Base-by-base conservation (phyloP, 2,329 filamentous ascomycete species). In the Penicillium sp. region DNA sequence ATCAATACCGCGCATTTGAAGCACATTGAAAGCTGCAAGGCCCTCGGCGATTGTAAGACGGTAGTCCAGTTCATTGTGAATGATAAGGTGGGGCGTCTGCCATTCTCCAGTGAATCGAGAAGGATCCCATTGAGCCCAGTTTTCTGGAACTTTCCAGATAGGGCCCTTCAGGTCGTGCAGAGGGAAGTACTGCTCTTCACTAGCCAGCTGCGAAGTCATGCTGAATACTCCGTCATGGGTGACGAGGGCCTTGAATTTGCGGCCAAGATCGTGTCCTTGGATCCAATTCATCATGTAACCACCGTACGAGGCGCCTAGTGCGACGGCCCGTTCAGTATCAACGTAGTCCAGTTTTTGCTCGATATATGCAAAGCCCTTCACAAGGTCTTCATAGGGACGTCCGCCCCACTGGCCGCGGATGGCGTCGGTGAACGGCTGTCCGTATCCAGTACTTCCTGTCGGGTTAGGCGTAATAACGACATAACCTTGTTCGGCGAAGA, bases 1-100 rank as follows among this genome's bases (percentile, higher is more conserved):
- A 18, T 89, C 85, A 1, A 95, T 80, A 0, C 84, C 84, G 46
- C 81, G 81, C 22, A 84, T 82, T 73, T 96, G 91, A 27, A 96
- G 76, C 7, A 91, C 86, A 58, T 95, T 95, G 75, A 95, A 96
- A 46, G 90, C 88, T 2, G 88, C 82, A 47, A 96, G 72, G 0
- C 91, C 92, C 70, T 96, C 92, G 0, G 87, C 84, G 48, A 97
- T 86, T 0, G 91, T 88, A 24, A 96, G 76, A 16, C 92, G 83
- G 68, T 96, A 97, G 70, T 97, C 92, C 28, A 94, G 79, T 63
- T 94, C 90, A 65, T 85, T 92, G 72, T 97, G 92, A 48, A 97
- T 91, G 54, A 95, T 85, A 55, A 99, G 78, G 72, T 94, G 87
- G 0, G 94, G 94, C 0, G 92, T 96, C 1, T 81, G 76, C 92